Evolutionary conservation across 176 grass and related monocot species (phyloP).

Genomic region (Aegilops longissima): DNA sequence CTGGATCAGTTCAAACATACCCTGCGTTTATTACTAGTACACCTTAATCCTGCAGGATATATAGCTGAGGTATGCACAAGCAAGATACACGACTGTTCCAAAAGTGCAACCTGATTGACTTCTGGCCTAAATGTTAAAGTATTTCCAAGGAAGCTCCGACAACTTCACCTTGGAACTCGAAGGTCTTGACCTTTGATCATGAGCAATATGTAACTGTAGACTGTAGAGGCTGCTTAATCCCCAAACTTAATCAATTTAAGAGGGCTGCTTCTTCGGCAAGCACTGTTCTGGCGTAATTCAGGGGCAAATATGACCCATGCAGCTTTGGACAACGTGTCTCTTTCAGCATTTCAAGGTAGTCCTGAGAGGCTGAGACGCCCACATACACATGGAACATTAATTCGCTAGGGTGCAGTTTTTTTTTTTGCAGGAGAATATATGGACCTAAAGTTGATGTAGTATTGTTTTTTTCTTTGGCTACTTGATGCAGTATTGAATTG

Average conservation of each 20-base stretch:
- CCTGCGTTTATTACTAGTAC: not conserved
- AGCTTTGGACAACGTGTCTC: not conserved
- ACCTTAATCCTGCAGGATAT: not conserved
- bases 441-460: too few relatives aligned
- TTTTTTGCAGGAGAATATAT: too few relatives aligned
- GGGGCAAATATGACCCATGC: not conserved
- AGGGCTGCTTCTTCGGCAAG: not conserved
- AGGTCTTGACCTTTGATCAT: not conserved
- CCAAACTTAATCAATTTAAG: not conserved
- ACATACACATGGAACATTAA: too few relatives aligned
- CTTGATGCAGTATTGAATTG: too few relatives aligned
- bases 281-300: not conserved
- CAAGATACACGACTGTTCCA: not conserved
- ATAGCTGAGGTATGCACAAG: too few relatives aligned
- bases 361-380: too few relatives aligned
- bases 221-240: not conserved
- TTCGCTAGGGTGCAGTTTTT: too few relatives aligned
- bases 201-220: not conserved
- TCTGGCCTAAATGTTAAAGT: not conserved
- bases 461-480: too few relatives aligned
- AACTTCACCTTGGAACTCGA: not conserved
- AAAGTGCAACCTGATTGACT: not conserved
- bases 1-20: constrained; percentile 12
- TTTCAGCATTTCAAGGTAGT: not conserved
- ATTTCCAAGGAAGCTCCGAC: not conserved